Evolutionary conservation across 371 early-diverging fungal species (phyloP), one percentile per base, ranked within the genome.

Genomic region (Mucor ambiguus): DNA sequence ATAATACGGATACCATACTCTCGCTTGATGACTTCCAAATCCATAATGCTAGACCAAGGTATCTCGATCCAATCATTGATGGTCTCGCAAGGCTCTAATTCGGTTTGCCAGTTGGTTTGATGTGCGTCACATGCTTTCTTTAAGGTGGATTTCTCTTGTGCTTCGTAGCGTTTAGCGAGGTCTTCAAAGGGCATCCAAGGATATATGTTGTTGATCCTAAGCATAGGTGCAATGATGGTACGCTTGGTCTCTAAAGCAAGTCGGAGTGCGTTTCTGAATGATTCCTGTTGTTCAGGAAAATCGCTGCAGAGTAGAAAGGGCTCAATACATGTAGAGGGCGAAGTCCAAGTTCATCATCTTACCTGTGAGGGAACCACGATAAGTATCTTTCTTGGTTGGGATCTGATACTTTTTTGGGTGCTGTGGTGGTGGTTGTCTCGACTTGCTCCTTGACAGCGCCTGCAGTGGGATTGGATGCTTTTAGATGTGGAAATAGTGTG

Each of bases 211-310:
- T 80, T 76, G 14, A 82, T 64, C 33, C 82, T 68, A 24, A 79
- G 66, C 78, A 73, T 76, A 37, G 82, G 82, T 58, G 78, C 82
- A 56, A 82, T 76, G 22, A 82, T 71, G 1, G 78, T 79, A 46
- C 82, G 78, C 29, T 78, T 78, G 14, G 78, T 79, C 37, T 79
- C 80, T 46, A 76, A 63, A 14, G 75, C 82, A 43, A 82, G 63
- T 58, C 80, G 76, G 35, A 82, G 69, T 28, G 78, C 82, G 63
- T 77, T 79, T 66, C 80, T 63, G 61, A 82, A 82, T 1, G 77
- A 73, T 75, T 78, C 75, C 46, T 78, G 80, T 60, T 82, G 82
- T 38, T 77, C 69, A 59, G 72, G 72, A 41, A 75, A 75, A 46
- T 67, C 76, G 52, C 76, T 75, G 28, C 11, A 20, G 6, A 37